Evolutionary conservation across 495 filamentous ascomycete genomes (phyloP).

Genomic region (Podospora sp.): DNA sequence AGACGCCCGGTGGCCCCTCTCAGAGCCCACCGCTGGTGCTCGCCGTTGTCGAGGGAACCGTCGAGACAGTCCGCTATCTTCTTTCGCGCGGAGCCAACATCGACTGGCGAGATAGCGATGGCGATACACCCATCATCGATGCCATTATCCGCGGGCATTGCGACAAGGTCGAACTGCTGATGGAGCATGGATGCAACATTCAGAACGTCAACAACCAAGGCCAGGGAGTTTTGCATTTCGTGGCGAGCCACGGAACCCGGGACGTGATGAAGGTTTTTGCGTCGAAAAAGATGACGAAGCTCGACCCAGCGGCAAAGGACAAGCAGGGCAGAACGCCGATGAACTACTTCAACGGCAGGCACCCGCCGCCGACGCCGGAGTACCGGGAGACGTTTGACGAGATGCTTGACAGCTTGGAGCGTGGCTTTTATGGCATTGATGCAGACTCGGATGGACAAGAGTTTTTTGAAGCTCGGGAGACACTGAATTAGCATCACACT

Average conservation of each 20-base stretch:
- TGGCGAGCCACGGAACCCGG: conserved; percentile 1
- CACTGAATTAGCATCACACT: background rate
- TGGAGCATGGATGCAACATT: background rate
- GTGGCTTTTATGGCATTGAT: background rate
- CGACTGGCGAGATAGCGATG: conserved; percentile 15
- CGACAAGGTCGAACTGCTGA: background rate
- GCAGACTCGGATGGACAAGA: conserved; percentile 2
- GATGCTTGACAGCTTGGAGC: conserved; percentile 13
- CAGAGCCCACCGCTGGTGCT: background rate
- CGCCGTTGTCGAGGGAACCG: background rate
- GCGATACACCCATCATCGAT: background rate
- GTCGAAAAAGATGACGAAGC: background rate
- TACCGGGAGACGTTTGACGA: conserved; percentile 8
- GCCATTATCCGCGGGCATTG: background rate
- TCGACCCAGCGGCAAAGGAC: conserved; percentile 5
- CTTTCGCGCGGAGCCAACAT: conserved; percentile 13
- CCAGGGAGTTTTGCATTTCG: background rate
- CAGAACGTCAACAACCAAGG: conserved; percentile 10
- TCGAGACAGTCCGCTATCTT: background rate
- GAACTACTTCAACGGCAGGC: conserved; percentile 6
- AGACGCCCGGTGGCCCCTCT: background rate
- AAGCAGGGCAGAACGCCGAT: conserved; percentile 4
- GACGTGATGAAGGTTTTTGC: conserved; percentile 2
- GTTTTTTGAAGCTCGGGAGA: background rate
- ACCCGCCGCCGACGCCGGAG: conserved; percentile 11